Conservation (phyloP, 306 rosid genomes). For the Acacia melanoxylon region DNA sequence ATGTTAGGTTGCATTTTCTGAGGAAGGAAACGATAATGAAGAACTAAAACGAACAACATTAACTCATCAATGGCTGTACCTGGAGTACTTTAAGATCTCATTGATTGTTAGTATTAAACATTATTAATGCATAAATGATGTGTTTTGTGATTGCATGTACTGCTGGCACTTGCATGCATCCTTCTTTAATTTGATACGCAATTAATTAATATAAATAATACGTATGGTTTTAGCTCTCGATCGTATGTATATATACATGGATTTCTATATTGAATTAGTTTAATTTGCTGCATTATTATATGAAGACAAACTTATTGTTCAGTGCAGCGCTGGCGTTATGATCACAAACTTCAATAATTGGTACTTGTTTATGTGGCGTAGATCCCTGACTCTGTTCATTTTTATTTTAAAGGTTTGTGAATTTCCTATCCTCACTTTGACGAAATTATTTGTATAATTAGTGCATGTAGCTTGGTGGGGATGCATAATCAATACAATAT, state of each 20-base stretch:
- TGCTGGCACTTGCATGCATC: slow-evolving; percentile 33
- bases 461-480: background rate
- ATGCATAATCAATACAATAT: background rate
- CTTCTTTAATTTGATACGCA: background rate
- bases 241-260: background rate
- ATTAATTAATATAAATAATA: no score
- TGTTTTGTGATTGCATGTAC: slow-evolving; percentile 33
- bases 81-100: slow-evolving; percentile 50
- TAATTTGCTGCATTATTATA: slow-evolving; percentile 17
- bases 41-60: slow-evolving; percentile 28
- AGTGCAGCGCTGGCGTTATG: slow-evolving; percentile 37
- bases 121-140: background rate
- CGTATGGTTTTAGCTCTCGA: background rate
- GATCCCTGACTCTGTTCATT: background rate
- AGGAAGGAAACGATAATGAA: slow-evolving; percentile 41
- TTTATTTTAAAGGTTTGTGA: background rate
- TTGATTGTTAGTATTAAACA: slow-evolving; percentile 38
- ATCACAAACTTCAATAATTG: slow-evolving; percentile 45
- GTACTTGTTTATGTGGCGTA: slow-evolving; percentile 23
- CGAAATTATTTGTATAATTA: background rate
- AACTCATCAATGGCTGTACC: slow-evolving; percentile 56
- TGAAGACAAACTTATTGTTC: slow-evolving; percentile 28
- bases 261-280: background rate
- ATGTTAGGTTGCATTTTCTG: slow-evolving; percentile 51
- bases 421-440: background rate